A percentile compares a stretch with the other conserved stretches of the same genome.
These are phyloP conservation scores for Eragrostis nindensis DNA, from an alignment of 176 grass and related monocot genomes.

Conservation along the genomic window DNA sequence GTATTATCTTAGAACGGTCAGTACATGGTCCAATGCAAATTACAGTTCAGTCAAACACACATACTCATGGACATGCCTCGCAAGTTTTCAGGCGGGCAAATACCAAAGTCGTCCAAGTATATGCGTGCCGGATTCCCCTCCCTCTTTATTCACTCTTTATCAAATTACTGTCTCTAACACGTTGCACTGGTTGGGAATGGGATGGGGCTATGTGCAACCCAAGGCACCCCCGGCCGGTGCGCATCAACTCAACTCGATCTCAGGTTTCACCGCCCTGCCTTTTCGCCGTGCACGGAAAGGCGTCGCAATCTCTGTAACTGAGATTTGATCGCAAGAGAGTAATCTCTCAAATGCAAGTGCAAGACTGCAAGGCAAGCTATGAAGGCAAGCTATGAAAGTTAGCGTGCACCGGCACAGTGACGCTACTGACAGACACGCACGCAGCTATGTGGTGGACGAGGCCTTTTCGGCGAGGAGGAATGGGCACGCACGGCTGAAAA, in stretches of 20 bases:
- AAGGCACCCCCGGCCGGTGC: neutral
- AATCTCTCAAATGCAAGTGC: neutral
- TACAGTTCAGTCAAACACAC: slow-evolving; percentile 46
- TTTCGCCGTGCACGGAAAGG: slow-evolving; percentile 13
- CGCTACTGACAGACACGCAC: slow-evolving; percentile 8
- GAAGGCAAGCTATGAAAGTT: neutral
- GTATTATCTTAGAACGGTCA: neutral
- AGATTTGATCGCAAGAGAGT: neutral
- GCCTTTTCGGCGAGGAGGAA: slow-evolving; percentile 2
- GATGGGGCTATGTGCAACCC: slow-evolving; percentile 2
- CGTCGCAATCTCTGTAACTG: neutral
- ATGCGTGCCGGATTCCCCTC: slow-evolving; percentile 20
- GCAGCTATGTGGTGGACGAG: neutral
- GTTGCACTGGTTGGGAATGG: neutral
- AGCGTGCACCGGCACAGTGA: neutral
- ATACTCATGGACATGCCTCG: slow-evolving; percentile 39
- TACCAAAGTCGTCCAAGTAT: neutral
- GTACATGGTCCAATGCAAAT: slow-evolving; percentile 33
- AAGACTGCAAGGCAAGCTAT: no score
- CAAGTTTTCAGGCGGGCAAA: slow-evolving; percentile 39
- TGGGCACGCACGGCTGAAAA: neutral
- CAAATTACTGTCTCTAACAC: slow-evolving; percentile 18
- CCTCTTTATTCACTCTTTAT: neutral
- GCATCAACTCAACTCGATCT: neutral
- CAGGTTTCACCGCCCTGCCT: neutral